phyloP scores from a whole-genome alignment of 495 filamentous ascomycete species.

The Penicillium egyptiacum region DNA sequence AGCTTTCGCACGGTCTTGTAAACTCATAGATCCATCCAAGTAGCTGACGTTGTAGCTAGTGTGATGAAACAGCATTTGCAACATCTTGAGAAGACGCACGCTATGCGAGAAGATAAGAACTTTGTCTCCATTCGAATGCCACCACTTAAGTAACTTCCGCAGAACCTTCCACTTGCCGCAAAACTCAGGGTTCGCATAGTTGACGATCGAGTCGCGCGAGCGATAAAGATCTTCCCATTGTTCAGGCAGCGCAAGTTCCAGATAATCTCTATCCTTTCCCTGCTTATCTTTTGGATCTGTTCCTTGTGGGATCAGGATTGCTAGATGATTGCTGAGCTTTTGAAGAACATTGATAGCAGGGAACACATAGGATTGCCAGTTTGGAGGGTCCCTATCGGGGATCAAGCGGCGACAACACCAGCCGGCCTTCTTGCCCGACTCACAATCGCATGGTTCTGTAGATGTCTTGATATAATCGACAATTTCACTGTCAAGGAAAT shows the following conservation, averaged over 20 bases:
- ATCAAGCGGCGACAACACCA: constrained; percentile 74
- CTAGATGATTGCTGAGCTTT: constrained; percentile 90
- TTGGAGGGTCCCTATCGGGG: constrained; percentile 47
- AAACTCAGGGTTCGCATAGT: constrained; percentile 85
- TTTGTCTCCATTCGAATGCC: constrained; percentile 88
- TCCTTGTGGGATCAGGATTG: constrained; percentile 76
- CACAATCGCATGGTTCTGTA: constrained; percentile 68
- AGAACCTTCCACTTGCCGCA: constrained; percentile 98
- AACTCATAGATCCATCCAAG: constrained; percentile 83
- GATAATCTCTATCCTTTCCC: constrained; percentile 71
- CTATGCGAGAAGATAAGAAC: constrained; percentile 92
- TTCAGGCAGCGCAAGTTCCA: constrained; percentile 73
- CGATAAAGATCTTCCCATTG: constrained; percentile 75
- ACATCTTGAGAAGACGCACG: constrained; percentile 80
- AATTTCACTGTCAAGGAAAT: constrained; percentile 69
- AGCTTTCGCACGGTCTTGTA: constrained; percentile 72
- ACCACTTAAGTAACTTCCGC: constrained; percentile 81
- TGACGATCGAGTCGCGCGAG: constrained; percentile 74
- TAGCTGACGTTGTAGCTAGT: constrained; percentile 93
- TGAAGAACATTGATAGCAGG: constrained; percentile 79
- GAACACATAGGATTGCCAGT: constrained; percentile 82
- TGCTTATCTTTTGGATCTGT: constrained; percentile 73
- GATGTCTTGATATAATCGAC: constrained; percentile 67
- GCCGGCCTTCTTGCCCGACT: constrained; percentile 67
- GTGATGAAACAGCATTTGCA: constrained; percentile 81